Conservation (phyloP, 2,329 filamentous ascomycete genomes). For the Clonostachys rosea region DNA sequence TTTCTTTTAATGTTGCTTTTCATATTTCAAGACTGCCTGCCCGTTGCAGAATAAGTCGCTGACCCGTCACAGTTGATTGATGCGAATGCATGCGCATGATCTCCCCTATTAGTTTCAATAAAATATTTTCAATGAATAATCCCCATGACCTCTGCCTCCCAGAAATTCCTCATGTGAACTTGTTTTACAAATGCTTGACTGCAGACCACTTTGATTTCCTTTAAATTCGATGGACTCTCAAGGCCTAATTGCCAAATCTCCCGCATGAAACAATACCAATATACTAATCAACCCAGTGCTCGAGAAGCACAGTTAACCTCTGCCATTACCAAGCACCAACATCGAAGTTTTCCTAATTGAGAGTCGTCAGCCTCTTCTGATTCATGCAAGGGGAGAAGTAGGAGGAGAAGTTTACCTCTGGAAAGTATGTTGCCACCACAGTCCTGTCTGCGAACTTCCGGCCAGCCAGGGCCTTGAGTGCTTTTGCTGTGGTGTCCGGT, state of each 20-base stretch:
- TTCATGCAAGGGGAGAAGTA: constrained; percentile 11
- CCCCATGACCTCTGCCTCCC: too few species aligned
- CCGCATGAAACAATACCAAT: too few species aligned
- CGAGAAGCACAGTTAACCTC: neutral
- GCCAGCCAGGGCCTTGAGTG: constrained; percentile 83
- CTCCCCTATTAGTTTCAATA: neutral
- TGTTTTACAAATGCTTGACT: too few species aligned
- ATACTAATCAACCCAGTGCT: too few species aligned
- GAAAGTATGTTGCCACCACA: constrained; percentile 94
- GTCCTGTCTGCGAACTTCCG: constrained; percentile 95
- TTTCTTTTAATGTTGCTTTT: constrained; percentile 5
- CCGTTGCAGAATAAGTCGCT: too few species aligned
- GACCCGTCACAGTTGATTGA: too few species aligned
- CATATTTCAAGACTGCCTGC: too few species aligned
- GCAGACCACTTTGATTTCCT: too few species aligned
- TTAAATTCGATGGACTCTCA: too few species aligned
- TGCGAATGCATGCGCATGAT: neutral
- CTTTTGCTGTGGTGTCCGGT: constrained; percentile 73
- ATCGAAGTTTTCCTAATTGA: constrained; percentile 83
- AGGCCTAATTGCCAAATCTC: too few species aligned
- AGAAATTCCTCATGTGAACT: too few species aligned
- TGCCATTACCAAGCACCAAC: constrained; percentile 71
- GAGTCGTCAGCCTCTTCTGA: constrained; percentile 11
- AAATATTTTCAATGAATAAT: too few species aligned
- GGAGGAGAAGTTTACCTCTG: constrained; percentile 58